These are phyloP conservation scores for Discostella pseudostelligera DNA, from an alignment of 108 stramenopile genomes.

Conservation along the genomic window DNA sequence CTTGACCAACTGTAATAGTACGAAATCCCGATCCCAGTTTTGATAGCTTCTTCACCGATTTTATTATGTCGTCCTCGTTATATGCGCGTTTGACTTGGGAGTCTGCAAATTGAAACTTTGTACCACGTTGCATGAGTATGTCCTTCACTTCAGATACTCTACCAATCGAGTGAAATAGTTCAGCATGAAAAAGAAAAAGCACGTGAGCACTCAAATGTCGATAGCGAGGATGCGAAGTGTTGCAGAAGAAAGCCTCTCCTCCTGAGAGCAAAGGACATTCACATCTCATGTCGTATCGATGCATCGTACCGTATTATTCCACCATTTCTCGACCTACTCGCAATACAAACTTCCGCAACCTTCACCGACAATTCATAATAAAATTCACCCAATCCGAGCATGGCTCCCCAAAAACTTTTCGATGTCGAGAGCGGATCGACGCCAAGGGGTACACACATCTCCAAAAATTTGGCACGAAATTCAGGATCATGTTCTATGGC, in stretches of 20 bases:
- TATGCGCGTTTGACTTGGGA: conserved; percentile 44
- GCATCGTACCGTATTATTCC: conserved; percentile 85
- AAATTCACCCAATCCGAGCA: conserved; percentile 87
- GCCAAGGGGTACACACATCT: conserved; percentile 91
- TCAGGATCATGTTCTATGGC: conserved; percentile 89
- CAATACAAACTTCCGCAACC: conserved; percentile 92
- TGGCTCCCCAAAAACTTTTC: conserved; percentile 73
- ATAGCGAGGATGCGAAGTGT: not conserved
- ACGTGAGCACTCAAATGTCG: not conserved
- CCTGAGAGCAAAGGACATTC: too few relatives aligned
- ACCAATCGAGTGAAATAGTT: not conserved
- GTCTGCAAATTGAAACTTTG: conserved; percentile 52
- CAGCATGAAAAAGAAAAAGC: not conserved
- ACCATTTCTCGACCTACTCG: conserved; percentile 89
- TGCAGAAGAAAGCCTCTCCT: conserved; percentile 1
- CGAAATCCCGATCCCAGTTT: conserved; percentile 86
- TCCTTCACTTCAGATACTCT: conserved; percentile 72
- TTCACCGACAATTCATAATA: conserved; percentile 99
- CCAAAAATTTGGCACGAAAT: conserved; percentile 92
- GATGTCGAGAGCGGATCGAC: conserved; percentile 80
- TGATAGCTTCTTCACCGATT: conserved; percentile 74
- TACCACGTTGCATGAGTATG: conserved; percentile 58
- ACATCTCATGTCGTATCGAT: too few relatives aligned
- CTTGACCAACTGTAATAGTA: conserved; percentile 63
- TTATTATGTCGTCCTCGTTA: conserved; percentile 69